These are phyloP conservation scores for Amanita pallidorosea DNA, from an alignment of 768 basidiomycete species.

Conservation along the genomic window DNA sequence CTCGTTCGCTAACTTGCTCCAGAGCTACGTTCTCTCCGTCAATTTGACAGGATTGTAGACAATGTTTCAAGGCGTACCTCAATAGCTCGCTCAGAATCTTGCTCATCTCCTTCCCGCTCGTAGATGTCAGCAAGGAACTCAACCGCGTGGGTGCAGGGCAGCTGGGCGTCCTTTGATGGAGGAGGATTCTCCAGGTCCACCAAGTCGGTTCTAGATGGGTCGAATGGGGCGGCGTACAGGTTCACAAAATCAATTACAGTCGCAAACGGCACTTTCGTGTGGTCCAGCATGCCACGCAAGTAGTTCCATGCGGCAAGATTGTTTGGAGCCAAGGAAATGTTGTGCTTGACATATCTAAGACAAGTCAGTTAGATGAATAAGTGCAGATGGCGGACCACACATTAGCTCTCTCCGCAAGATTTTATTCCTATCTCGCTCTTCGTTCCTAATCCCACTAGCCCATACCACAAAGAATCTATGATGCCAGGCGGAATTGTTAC, in stretches of 20 bases:
- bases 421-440: conserved; percentile 51
- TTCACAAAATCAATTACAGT: conserved; percentile 46
- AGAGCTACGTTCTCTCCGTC: conserved; percentile 35
- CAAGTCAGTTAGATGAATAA: background rate
- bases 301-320: conserved; percentile 98
- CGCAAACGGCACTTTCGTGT: conserved; percentile 47
- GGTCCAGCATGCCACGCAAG: conserved; percentile 72
- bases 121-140: conserved; percentile 80
- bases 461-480: conserved; percentile 87
- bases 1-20: conserved; percentile 57
- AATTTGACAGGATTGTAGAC: background rate
- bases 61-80: conserved; percentile 24
- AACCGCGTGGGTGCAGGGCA: conserved; percentile 71
- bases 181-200: conserved; percentile 71
- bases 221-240: conserved; percentile 42
- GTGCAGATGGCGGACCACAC: conserved; percentile 31
- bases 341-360: conserved; percentile 67
- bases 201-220: conserved; percentile 23
- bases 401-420: conserved; percentile 60
- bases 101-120: conserved; percentile 42
- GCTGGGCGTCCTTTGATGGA: conserved; percentile 50
- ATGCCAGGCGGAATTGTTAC: conserved; percentile 98
- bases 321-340: conserved; percentile 80
- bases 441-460: conserved; percentile 47
- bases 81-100: conserved; percentile 32